Conservation (phyloP, 768 basidiomycete species). For the Kwoniella shandongensis region DNA sequence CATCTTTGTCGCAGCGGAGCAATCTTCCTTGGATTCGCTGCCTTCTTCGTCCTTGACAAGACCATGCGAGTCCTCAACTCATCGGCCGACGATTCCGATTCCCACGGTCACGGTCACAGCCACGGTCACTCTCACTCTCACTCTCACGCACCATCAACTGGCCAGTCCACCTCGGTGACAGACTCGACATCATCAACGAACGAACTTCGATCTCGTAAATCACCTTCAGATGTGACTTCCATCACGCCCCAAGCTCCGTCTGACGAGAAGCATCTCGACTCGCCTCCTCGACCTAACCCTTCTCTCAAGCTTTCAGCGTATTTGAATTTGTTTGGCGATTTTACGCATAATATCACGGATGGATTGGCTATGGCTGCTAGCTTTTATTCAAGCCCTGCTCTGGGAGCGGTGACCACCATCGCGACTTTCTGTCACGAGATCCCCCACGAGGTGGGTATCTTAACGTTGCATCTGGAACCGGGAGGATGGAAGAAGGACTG, state of each 20-base stretch:
- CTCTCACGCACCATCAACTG: slow-evolving; percentile 52
- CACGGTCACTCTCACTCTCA: slow-evolving; percentile 61
- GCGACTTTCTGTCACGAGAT: slow-evolving; percentile 95
- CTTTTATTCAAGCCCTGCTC: slow-evolving; percentile 92
- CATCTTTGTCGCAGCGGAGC: slow-evolving; percentile 52
- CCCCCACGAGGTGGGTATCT: slow-evolving; percentile 68
- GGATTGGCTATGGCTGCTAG: slow-evolving; percentile 92
- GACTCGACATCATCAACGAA: not conserved
- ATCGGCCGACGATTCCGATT: slow-evolving; percentile 58
- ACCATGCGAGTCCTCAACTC: slow-evolving; percentile 75
- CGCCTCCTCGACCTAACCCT: slow-evolving; percentile 21
- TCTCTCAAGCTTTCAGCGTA: slow-evolving; percentile 78
- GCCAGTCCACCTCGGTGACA: slow-evolving; percentile 25
- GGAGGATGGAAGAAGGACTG: not conserved
- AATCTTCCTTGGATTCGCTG: slow-evolving; percentile 80
- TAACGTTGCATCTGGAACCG: no score
- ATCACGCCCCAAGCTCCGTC: slow-evolving; percentile 21
- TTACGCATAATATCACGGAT: slow-evolving; percentile 93
- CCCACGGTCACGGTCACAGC: slow-evolving; percentile 60
- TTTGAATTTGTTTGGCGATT: slow-evolving; percentile 88
- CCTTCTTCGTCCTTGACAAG: slow-evolving; percentile 94
- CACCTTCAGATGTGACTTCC: slow-evolving; percentile 29
- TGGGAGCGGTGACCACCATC: slow-evolving; percentile 90
- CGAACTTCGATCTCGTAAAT: slow-evolving; percentile 52
- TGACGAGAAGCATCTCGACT: not conserved